Percentiles rank a stretch among this genome's conserved stretches.
Evolutionary conservation across 176 grass and related monocot genomes (phyloP).

Genomic region (Triticum urartu): DNA sequence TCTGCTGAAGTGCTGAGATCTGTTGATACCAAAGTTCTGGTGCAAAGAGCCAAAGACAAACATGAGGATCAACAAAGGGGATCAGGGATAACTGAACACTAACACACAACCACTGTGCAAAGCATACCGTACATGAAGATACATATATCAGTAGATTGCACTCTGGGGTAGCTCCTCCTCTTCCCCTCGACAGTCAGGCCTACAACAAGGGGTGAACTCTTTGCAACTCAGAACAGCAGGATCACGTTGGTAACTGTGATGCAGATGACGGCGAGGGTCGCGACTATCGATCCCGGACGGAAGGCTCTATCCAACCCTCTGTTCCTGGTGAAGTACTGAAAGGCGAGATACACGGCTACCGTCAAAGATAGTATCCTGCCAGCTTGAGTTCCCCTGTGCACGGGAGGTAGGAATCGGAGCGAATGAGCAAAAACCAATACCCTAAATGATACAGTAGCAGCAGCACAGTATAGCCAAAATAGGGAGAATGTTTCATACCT

Average conservation of each 20-base stretch:
- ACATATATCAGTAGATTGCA: not conserved
- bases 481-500: constrained; percentile 41
- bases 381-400: constrained; percentile 67
- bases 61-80: not conserved
- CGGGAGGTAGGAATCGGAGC: not conserved
- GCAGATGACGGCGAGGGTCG: constrained; percentile 72
- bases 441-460: not conserved
- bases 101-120: not conserved
- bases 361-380: constrained; percentile 63
- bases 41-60: not conserved
- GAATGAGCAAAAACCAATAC: not conserved
- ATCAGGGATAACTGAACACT: not conserved
- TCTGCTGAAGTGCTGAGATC: not conserved
- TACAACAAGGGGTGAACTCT: not conserved
- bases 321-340: constrained; percentile 74
- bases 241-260: constrained; percentile 41
- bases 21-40: not conserved
- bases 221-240: constrained; percentile 56
- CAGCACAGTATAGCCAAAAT: not conserved
- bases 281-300: constrained; percentile 65
- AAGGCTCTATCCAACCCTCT: constrained; percentile 56
- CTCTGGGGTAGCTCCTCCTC: not conserved
- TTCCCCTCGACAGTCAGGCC: not conserved
- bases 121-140: not conserved
- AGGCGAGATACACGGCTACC: constrained; percentile 66